Base-by-base conservation (phyloP, 768 basidiomycete species). In the Leccinum aurantiacum region DNA sequence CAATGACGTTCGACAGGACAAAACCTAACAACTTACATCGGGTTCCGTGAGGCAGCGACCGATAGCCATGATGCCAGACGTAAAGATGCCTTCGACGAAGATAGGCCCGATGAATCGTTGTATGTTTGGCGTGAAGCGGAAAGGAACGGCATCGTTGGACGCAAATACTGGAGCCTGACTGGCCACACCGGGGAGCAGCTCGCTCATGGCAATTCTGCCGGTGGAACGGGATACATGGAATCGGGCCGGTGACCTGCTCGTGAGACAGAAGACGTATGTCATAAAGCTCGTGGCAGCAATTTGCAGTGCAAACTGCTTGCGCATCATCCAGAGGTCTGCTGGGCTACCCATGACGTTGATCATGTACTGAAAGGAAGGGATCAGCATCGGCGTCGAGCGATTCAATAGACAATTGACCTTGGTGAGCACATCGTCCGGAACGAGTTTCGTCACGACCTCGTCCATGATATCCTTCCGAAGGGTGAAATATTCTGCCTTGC, bases 51-150 rank as follows among this genome's bases (percentile, higher is more conserved):
- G 79, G 61, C 89, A 89, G 53, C 94, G 84, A 6, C 88, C 95
- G 55, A 99, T 94, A 2, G 95, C 90, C 82, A 97, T 90, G 54
- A 96, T 86, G 4, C 91, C 87, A 8, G 91, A 83, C 0, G 92
- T 87, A 46, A 99, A 77, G 38, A 97, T 76, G 8, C 96, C 97
- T 72, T 99, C 97, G 1, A 88, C 91, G 46, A 91, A 89, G 56
- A 93, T 83, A 2, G 91, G 89, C 1, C 93, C 93, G 38, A 98
- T 76, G 78, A 99, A 95, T 63, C 84, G 82, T 75, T 99, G 97
- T 79, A 99, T 85, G 74, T 97, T 98, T 4, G 95, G 95, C 4
- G 97, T 98, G 64, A 96, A 85, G 38, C 97, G 89, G 90, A 99
- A 99, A 1, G 97, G 97, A 5, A 98, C 94, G 3, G 87, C 81